These are phyloP conservation scores for Ophidiomyces ophidiicola DNA, from an alignment of 2,329 filamentous ascomycete genomes.

Conservation along the genomic window DNA sequence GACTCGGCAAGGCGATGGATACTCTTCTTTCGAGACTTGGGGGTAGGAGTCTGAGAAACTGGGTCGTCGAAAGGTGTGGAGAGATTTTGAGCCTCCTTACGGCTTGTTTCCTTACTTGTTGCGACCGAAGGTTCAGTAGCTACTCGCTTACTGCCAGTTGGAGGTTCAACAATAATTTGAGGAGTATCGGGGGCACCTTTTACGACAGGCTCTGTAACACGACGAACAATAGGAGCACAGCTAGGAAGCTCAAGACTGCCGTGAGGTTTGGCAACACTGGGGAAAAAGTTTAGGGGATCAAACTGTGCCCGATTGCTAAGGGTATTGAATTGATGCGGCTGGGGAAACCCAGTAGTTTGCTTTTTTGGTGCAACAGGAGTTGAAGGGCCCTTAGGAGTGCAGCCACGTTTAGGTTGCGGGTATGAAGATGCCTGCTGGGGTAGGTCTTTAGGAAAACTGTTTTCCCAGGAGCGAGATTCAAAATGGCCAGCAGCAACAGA, in stretches of 20 bases:
- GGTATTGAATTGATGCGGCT: slow-evolving; percentile 17
- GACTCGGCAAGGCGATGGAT: slow-evolving; percentile 9
- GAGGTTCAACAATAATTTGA: slow-evolving; percentile 3
- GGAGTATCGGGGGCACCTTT: neutral
- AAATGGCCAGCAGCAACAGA: neutral
- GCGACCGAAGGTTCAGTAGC: neutral
- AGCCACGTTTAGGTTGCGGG: too few species aligned
- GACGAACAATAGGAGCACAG: slow-evolving; percentile 3
- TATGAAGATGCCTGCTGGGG: neutral
- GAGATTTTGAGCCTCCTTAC: too few species aligned
- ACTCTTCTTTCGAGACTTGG: slow-evolving; percentile 8
- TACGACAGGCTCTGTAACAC: slow-evolving; percentile 1
- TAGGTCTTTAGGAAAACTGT: too few species aligned
- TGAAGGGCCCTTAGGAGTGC: neutral
- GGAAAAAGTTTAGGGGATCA: slow-evolving; percentile 16
- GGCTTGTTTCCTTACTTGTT: too few species aligned
- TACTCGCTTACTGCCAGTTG: neutral
- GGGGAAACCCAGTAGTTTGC: slow-evolving; percentile 6
- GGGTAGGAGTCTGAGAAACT: neutral
- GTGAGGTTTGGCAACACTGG: slow-evolving; percentile 8
- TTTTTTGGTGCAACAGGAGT: neutral
- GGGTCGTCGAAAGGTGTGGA: neutral
- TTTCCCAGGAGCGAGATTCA: too few species aligned
- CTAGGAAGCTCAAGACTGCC: slow-evolving; percentile 10
- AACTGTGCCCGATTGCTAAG: slow-evolving; percentile 9